Percentiles rank a stretch among this genome's conserved stretches.
phyloP scores from a whole-genome alignment of 305 asterid species.

The Lippia alba region DNA sequence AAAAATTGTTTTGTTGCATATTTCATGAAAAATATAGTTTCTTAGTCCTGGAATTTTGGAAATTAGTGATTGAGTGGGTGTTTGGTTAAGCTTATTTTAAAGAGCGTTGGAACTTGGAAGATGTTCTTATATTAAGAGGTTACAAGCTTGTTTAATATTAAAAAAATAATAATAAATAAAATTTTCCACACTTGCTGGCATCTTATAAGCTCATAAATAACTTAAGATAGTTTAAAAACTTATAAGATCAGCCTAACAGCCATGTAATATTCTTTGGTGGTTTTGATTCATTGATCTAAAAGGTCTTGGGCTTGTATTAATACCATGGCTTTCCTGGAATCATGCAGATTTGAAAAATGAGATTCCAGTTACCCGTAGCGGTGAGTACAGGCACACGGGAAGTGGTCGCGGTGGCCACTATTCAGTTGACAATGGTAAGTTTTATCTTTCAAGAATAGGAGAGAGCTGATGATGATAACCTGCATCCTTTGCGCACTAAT shows the following conservation, averaged over 20 bases:
- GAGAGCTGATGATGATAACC: not conserved
- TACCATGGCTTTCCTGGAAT: conserved; percentile 38
- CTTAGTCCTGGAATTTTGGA: not conserved
- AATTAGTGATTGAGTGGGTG: not conserved
- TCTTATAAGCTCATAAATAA: not conserved
- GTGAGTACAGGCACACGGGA: conserved; percentile 53
- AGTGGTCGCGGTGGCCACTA: conserved; percentile 54
- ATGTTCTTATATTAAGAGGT: no score
- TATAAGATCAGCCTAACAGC: no score
- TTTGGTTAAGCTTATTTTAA: no score
- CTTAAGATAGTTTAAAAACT: no score
- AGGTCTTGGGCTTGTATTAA: conserved; percentile 3
- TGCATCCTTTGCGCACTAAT: conserved; percentile 9
- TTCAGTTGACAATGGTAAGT: conserved; percentile 59
- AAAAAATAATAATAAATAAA: no score
- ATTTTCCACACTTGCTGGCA: no score
- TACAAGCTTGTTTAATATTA: no score
- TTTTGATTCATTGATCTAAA: not conserved
- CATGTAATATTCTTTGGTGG: not conserved
- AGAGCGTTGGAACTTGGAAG: no score
- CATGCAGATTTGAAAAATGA: conserved; percentile 55
- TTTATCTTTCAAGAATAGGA: conserved; percentile 7
- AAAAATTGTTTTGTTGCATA: not conserved
- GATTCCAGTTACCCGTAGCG: conserved; percentile 46
- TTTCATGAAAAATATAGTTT: conserved; percentile 5